Base-by-base conservation (phyloP, 2,329 filamentous ascomycete species). In the Colletotrichum cordylinicola region DNA sequence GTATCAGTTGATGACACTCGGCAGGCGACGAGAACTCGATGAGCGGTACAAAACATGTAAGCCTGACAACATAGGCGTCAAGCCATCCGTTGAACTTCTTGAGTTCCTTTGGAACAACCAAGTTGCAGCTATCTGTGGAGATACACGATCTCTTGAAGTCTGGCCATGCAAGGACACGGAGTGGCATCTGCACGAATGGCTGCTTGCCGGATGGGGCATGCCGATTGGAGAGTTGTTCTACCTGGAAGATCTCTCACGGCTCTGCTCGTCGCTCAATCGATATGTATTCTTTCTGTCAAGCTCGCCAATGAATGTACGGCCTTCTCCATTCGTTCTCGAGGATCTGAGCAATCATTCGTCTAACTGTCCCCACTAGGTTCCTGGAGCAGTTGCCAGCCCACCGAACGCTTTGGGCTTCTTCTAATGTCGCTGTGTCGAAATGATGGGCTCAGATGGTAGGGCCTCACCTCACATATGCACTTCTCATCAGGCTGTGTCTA, bases 31-130 rank as follows among this genome's bases (percentile, higher is more conserved):
- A 6, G 56, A 68, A 4, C 75, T 81, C 0, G 35, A 79, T 33
- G 60, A 79, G 29, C 61, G 72, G 1, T 80, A 81, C 76, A 7
- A 72, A 68, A 75, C 67, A 24, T 16, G 62, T 18, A 72, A 75
- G 61, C 62, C 66, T 21, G 31, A 58, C 16, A 58, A 68, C 33
- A 79, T 86, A n/a, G 87, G 87, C 2, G 81, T 88, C 4, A 82
- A 87, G 76, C 81, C 81, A 8, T 80, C 80, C 0, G 79, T 80
- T 27, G 83, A 83, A n/a, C 81, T 82, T 0, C 48, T 85, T 18
- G 68, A 81, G 18, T 88, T 84, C 80, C 81, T 89, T 2, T 88
- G 87, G 87, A 81, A 85, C 16, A 81, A 78, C 4, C 80, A 83
- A 12, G 85, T 88, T 61, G 82, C 83, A 0, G 87, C 87, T 2